Evolutionary conservation across 2,329 filamentous ascomycete species (phyloP).

Genomic region (Knufia fluminis): DNA sequence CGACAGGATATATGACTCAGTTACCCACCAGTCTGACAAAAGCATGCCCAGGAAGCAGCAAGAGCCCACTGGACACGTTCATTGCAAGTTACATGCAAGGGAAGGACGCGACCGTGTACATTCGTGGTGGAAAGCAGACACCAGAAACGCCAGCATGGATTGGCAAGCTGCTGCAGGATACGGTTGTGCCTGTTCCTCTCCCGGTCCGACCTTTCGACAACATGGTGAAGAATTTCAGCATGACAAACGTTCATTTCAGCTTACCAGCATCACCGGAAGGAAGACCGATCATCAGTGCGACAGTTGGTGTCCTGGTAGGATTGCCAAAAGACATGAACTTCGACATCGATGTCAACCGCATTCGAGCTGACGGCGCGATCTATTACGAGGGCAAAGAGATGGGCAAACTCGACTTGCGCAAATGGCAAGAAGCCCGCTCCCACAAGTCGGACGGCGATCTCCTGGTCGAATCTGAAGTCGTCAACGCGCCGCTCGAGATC

Average conservation of each 20-base stretch:
- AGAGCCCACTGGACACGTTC: conserved; percentile 76
- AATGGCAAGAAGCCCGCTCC: conserved; percentile 81
- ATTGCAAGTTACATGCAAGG: conserved; percentile 75
- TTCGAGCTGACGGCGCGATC: conserved; percentile 71
- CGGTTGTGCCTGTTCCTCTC: conserved; percentile 76
- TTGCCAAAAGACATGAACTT: conserved; percentile 84
- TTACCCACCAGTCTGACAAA: conserved; percentile 65
- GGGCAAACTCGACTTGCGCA: conserved; percentile 64
- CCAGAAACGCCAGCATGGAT: conserved; percentile 73
- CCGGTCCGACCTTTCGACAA: conserved; percentile 73
- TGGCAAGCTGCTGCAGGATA: conserved; percentile 64
- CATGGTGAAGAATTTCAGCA: conserved; percentile 76
- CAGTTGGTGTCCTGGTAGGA: conserved; percentile 66
- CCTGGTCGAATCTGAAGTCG: conserved; percentile 64
- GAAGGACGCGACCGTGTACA: conserved; percentile 66
- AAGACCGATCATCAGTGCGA: conserved; percentile 71
- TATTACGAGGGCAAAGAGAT: conserved; percentile 70
- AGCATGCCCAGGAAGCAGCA: conserved; percentile 64
- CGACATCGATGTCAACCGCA: conserved; percentile 63
- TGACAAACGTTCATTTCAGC: conserved; percentile 76
- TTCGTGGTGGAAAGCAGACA: conserved; percentile 64
- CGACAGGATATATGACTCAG: conserved; percentile 61
- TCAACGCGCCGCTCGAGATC: conserved; percentile 71
- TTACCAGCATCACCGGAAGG: conserved; percentile 74
- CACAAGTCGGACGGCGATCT: conserved; percentile 57